Evolutionary conservation across 179 eudicot species (phyloP), one percentile per base, ranked within the genome.

Genomic region (Drosera spatulata): DNA sequence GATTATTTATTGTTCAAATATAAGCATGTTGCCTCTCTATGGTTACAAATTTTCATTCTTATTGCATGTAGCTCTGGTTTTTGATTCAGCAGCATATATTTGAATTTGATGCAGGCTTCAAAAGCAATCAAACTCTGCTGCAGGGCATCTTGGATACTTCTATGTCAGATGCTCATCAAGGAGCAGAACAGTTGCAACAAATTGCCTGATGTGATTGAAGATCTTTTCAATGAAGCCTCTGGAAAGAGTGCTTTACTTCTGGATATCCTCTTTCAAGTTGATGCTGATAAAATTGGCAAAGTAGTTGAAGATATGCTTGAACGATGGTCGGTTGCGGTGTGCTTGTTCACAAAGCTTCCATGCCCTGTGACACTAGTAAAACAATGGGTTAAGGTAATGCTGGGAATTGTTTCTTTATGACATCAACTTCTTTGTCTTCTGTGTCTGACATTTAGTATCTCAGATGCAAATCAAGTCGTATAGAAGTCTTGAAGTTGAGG

Each of bases 361-460:
- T 59, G 66, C 69, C 97, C 97, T 55, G 69, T 22, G 50, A 63
- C 77, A 71, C 64, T 93, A 77, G 77, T 93, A 61, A 89, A 79
- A 63, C 77, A 68, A 58, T 93, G 95, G 95, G 88, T 80, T 65
- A 89, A 93, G 99, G 99, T 86, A 77, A 56, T 52, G 47, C 12
- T 59, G 41, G 62, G 62, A 10, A 39, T 44, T 55, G 45, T 51
- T 3, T 10, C 50, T 61, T 61, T 61, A 22, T 39, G 55, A 13
- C 33, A 49, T 73, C 10, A 10, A 10, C 45, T 45, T 41, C 43
- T 58, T 54, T 50, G 38, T 40, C 46, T 13, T 64, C 8, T 40
- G 71, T 79, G 56, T 75, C 62, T 53, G 41, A 56, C 51, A 50
- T 55, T 15, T 59, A 50, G 55, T 50, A 65, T 72, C 66, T 33